phyloP scores from a whole-genome alignment of 2,329 filamentous ascomycete genomes.

The Aspergillus melleus region DNA sequence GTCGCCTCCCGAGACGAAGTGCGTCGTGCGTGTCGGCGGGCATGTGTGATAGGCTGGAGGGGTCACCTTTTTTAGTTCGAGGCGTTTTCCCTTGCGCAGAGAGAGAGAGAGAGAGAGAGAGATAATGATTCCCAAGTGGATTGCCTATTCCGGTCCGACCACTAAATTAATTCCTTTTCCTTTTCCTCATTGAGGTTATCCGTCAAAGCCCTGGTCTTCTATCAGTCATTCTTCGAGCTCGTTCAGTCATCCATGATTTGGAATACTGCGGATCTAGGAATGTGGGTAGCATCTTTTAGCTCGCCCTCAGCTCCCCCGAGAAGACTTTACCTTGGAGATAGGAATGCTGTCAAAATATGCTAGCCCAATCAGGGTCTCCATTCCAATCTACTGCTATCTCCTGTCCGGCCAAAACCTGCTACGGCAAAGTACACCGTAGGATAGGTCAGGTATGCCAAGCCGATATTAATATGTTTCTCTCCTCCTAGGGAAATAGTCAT shows the following conservation, averaged over 20 bases:
- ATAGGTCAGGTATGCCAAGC: neutral
- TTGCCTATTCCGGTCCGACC: neutral
- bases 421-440: neutral
- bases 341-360: constrained; percentile 7
- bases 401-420: neutral
- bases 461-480: neutral
- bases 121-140: neutral
- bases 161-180: neutral
- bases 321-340: neutral
- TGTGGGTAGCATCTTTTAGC: constrained; percentile 3
- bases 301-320: neutral
- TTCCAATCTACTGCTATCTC: neutral
- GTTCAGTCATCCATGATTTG: constrained; percentile 6
- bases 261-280: constrained; percentile 6
- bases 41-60: constrained; percentile 13
- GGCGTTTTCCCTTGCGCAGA: neutral
- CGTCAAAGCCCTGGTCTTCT: neutral
- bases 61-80: neutral
- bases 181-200: neutral
- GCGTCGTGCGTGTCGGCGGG: neutral
- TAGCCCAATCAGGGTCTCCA: neutral
- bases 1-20: constrained; percentile 22
- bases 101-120: neutral
- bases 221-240: neutral
- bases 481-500: no score